These are phyloP conservation scores for Penicillium bialowiezense DNA, from an alignment of 495 filamentous ascomycete genomes.

Conservation along the genomic window DNA sequence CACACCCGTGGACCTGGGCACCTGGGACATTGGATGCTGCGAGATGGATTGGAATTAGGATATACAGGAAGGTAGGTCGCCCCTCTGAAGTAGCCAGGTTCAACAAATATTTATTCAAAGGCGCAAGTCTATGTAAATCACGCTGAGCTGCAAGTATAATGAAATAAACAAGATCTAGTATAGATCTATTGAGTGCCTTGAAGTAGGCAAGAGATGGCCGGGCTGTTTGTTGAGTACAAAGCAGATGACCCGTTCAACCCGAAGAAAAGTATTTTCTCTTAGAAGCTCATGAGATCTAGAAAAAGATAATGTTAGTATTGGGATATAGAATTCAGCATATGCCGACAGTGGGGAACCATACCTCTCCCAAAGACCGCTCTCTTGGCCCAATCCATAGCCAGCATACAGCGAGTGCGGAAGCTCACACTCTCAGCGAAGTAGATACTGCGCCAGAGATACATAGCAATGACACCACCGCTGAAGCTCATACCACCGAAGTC, in stretches of 20 bases:
- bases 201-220: too few relatives aligned
- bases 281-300: slow-evolving; percentile 68
- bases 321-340: background rate
- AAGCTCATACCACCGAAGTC: slow-evolving; percentile 78
- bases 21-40: too few relatives aligned
- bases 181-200: background rate
- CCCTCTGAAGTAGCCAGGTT: too few relatives aligned
- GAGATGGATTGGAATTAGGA: too few relatives aligned
- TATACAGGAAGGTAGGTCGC: too few relatives aligned
- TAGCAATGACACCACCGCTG: slow-evolving; percentile 82
- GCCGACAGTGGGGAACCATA: slow-evolving; percentile 33
- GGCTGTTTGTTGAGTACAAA: background rate
- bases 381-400: slow-evolving; percentile 99
- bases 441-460: slow-evolving; percentile 94
- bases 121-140: background rate
- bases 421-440: slow-evolving; percentile 99
- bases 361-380: slow-evolving; percentile 93
- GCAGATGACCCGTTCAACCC: background rate
- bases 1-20: too few relatives aligned
- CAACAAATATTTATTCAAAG: background rate
- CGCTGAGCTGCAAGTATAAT: background rate
- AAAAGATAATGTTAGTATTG: slow-evolving; percentile 2
- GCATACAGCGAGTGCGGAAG: slow-evolving; percentile 77
- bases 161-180: background rate
- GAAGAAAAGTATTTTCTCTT: slow-evolving; percentile 7